These are phyloP conservation scores for Fonsecaea pugnacius DNA, from an alignment of 2,329 filamentous ascomycete genomes.

Conservation along the genomic window DNA sequence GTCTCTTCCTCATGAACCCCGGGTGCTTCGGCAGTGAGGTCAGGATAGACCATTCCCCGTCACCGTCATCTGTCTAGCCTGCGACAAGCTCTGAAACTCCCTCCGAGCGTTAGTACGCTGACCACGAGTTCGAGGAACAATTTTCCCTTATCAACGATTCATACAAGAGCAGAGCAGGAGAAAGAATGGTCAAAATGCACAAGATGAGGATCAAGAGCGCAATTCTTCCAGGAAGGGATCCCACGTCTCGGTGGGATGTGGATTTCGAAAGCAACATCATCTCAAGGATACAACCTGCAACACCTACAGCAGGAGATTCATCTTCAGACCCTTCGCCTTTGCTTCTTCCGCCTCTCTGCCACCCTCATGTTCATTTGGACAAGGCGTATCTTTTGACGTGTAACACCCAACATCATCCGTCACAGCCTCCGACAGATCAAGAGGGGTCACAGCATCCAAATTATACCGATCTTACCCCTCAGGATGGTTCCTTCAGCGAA, in stretches of 20 bases:
- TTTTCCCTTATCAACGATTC: neutral
- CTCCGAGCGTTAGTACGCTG: neutral
- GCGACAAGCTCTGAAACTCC: neutral
- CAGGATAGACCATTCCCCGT: neutral
- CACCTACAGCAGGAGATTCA: neutral
- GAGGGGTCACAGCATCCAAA: constrained; percentile 29
- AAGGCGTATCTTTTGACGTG: constrained; percentile 48
- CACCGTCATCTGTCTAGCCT: neutral
- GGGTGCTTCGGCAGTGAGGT: constrained; percentile 2
- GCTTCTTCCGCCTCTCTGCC: constrained; percentile 64
- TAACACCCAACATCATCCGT: constrained; percentile 29
- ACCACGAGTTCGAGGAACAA: neutral
- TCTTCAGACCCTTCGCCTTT: constrained; percentile 33
- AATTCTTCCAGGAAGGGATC: constrained; percentile 32
- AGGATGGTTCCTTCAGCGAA: constrained; percentile 67
- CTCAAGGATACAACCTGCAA: constrained; percentile 27
- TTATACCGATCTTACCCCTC: constrained; percentile 64
- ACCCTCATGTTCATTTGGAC: constrained; percentile 75
- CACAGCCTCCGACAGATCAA: neutral
- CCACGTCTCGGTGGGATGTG: constrained; percentile 30
- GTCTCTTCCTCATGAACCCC: neutral
- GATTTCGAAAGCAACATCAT: constrained; percentile 28
- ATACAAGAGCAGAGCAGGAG: neutral
- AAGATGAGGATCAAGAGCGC: constrained; percentile 32
- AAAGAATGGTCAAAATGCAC: neutral